A percentile compares a stretch with the other conserved stretches of the same genome.
phyloP scores from a whole-genome alignment of 179 eudicot genomes.

The Amaranthus tricolor region DNA sequence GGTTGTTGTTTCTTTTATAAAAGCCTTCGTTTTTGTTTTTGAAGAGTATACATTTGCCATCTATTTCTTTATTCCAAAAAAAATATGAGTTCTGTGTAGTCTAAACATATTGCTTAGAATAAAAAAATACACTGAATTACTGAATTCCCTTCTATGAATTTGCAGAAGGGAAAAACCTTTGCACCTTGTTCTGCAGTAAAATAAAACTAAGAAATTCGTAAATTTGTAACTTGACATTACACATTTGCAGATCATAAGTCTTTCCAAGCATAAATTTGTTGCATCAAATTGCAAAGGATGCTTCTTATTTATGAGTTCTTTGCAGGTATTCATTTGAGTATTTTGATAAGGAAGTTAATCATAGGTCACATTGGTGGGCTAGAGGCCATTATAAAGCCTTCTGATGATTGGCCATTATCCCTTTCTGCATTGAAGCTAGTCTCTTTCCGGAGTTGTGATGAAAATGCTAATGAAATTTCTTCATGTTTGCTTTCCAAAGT shows the following conservation, averaged over 20 bases:
- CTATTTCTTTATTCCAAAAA: too few relatives aligned
- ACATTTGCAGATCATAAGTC: background rate
- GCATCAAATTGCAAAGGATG: background rate
- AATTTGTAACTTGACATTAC: background rate
- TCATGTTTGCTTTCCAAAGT: slow-evolving; percentile 80
- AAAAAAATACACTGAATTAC: background rate
- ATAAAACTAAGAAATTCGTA: background rate
- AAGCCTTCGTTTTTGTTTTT: too few relatives aligned
- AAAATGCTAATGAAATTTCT: slow-evolving; percentile 58
- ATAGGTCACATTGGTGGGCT: slow-evolving; percentile 81
- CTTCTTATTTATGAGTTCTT: slow-evolving; percentile 1
- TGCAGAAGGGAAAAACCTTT: background rate
- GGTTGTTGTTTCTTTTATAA: too few relatives aligned
- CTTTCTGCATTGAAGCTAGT: slow-evolving; percentile 59
- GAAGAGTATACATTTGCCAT: too few relatives aligned
- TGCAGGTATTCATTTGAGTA: slow-evolving; percentile 84
- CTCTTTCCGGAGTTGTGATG: slow-evolving; percentile 67
- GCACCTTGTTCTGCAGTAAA: background rate
- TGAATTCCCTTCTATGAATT: background rate
- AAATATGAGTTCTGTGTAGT: background rate
- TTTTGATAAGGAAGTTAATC: slow-evolving; percentile 66
- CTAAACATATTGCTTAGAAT: background rate
- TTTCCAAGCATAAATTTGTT: background rate
- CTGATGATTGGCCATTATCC: slow-evolving; percentile 85
- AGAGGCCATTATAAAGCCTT: slow-evolving; percentile 77